Evolutionary conservation across 2,329 filamentous ascomycete genomes (phyloP), one percentile per base, ranked within the genome.

Genomic region (Microdochium trichocladiopsis): DNA sequence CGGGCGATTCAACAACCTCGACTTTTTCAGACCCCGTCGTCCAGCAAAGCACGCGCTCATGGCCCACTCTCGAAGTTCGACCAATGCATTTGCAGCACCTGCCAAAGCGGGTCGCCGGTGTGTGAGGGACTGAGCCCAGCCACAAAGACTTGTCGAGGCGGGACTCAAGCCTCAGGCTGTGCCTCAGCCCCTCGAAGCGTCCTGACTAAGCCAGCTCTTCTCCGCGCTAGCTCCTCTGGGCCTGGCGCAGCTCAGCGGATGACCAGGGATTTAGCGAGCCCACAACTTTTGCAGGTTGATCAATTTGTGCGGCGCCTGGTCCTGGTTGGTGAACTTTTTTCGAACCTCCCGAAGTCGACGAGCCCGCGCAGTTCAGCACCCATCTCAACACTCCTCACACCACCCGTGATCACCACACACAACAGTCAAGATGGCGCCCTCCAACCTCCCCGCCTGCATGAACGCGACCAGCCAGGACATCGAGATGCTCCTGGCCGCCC

Each of bases 391-490:
- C 56, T 54, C 58, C 65, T 63, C 63, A 60, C 61, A 64, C 61
- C 56, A 61, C 61, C 57, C 63, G 53, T 58, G 41, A 45, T 48
- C 28, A 52, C 57, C 51, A 60, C 59, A 60, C 60, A 63, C 66
- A 66, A 64, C 68, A 75, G 74, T 80, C 86, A 94, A 85, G 74
- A 96, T 96, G 93, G 90, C 92, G 73, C 89, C 93, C 74, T 83
- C 85, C 69, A 95, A 96, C 81, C 88, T 96, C 64, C 94, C 94
- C 73, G 81, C 92, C 64, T 82, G 88, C 71, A 96, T 99, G 87
- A 94, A 96, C 83, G 90, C 94, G 72, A 97, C 94, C 70, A 87
- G 86, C 72, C 86, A 95, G 82, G 94, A 99, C 82, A 95, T 99
- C 80, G 94, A 99, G 89, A 94, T 92, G 89, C 90, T 99, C 72